Percentiles rank a stretch among this genome's conserved stretches.
phyloP scores from a whole-genome alignment of 768 basidiomycete species.

The Lactarius tabidus region DNA sequence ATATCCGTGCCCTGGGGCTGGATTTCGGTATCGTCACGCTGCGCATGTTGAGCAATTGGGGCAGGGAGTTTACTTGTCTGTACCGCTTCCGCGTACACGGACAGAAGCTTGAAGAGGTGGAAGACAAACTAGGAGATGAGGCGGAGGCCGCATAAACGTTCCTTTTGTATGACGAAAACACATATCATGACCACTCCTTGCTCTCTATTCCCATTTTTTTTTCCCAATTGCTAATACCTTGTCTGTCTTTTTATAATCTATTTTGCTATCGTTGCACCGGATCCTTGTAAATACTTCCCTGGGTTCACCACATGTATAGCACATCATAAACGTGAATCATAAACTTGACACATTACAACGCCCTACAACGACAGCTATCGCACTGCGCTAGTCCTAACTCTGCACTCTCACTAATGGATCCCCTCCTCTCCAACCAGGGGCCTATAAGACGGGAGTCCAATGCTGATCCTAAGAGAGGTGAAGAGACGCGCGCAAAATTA shows the following conservation, averaged over 20 bases:
- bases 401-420: too few relatives aligned
- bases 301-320: neutral
- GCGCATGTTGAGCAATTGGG: constrained; percentile 84
- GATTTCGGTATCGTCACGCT: constrained; percentile 86
- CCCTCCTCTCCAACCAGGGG: too few relatives aligned
- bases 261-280: constrained; percentile 15
- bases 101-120: constrained; percentile 35
- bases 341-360: too few relatives aligned
- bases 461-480: too few relatives aligned
- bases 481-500: too few relatives aligned
- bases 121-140: neutral
- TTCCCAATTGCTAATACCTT: constrained; percentile 6
- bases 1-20: constrained; percentile 63
- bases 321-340: too few relatives aligned
- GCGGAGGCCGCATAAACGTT: constrained; percentile 5
- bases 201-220: neutral
- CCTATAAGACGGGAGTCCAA: too few relatives aligned
- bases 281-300: constrained; percentile 1
- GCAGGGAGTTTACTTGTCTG: constrained; percentile 81
- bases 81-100: constrained; percentile 85
- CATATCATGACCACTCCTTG: constrained; percentile 10
- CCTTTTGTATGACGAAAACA: neutral
- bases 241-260: constrained; percentile 24
- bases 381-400: too few relatives aligned
- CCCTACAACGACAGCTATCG: too few relatives aligned